Base-by-base conservation (phyloP, 306 rosid species). In the Sicyos baderoa region DNA sequence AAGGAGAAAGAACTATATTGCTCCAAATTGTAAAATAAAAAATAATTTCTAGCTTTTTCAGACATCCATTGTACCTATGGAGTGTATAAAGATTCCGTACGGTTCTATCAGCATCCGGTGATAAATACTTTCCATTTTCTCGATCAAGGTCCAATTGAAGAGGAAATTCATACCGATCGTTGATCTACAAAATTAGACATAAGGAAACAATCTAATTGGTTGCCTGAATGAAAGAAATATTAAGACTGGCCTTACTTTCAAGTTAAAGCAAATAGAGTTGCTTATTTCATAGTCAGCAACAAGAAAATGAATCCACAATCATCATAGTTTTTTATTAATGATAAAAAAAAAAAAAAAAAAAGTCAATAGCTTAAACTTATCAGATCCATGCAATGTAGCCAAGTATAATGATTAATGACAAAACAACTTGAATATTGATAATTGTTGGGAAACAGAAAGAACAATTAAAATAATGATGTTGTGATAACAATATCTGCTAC, bases 91-190 rank as follows among this genome's bases (percentile, higher is more conserved):
- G 96, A 83, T 94, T 94, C 51, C 89, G 95, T 61, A 94, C 96
- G 48, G 78, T 84, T 76, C 89, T 84, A 77, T 94, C 99, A 69
- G 99, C 95, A 0, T 94, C 99, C 22, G 99, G 99, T 54, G 99
- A 94, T 55, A 94, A 78, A 85, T 94, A 94, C 57, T 87, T 94
- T 16, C 99, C 90, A 82, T 84, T 58, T 78, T 94, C 96, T 63
- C 89, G 86, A 74, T 94, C 99, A 68, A 94, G 97, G 75, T 94
- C 97, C 74, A 94, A 89, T 90, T 94, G 90, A 85, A 94, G 79
- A 15, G 99, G 99, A 77, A 94, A 94, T 86, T 94, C 99, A 79
- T 94, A 94, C 29, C 92, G 92, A 76, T 94, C 99, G 76, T 94
- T 94, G 66, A 94, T 94, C 99, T 94, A 78, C 79, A 70, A 44